Evolutionary conservation across 768 basidiomycete genomes (phyloP).

Genomic region (Auricularia heimuer): DNA sequence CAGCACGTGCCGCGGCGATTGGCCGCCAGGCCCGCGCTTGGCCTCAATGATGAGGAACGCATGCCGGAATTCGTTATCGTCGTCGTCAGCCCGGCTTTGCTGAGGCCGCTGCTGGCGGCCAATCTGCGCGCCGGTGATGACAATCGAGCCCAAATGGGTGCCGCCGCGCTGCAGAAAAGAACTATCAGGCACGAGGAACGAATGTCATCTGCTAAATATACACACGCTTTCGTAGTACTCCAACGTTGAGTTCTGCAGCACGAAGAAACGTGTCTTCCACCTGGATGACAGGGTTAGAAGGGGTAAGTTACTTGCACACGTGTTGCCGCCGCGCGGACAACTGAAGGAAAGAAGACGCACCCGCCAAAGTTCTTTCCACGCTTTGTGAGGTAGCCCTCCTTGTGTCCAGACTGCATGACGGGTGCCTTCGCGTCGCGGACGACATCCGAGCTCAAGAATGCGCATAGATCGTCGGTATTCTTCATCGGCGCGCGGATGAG

Average conservation of each 20-base stretch:
- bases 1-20: conserved; percentile 76
- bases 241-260: conserved; percentile 78
- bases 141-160: conserved; percentile 80
- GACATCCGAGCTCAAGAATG: conserved; percentile 87
- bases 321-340: background rate
- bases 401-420: conserved; percentile 72
- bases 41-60: conserved; percentile 95
- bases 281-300: conserved; percentile 5
- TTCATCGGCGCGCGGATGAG: conserved; percentile 74
- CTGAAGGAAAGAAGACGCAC: conserved; percentile 13
- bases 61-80: conserved; percentile 91
- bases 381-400: conserved; percentile 94
- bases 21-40: conserved; percentile 59
- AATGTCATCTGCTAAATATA: conserved; percentile 14
- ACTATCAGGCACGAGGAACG: conserved; percentile 3
- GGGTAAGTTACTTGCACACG: background rate
- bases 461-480: conserved; percentile 81
- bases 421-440: conserved; percentile 67
- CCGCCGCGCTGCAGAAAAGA: conserved; percentile 63
- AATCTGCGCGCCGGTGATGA: conserved; percentile 87
- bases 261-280: conserved; percentile 94
- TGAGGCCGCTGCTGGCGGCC: conserved; percentile 76
- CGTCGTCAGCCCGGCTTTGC: conserved; percentile 46
- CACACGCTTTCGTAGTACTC: conserved; percentile 95
- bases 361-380: conserved; percentile 97